Evolutionary conservation across 345 rosid species (phyloP), one percentile per base, ranked within the genome.

Genomic region (Noccaea bulbosa): DNA sequence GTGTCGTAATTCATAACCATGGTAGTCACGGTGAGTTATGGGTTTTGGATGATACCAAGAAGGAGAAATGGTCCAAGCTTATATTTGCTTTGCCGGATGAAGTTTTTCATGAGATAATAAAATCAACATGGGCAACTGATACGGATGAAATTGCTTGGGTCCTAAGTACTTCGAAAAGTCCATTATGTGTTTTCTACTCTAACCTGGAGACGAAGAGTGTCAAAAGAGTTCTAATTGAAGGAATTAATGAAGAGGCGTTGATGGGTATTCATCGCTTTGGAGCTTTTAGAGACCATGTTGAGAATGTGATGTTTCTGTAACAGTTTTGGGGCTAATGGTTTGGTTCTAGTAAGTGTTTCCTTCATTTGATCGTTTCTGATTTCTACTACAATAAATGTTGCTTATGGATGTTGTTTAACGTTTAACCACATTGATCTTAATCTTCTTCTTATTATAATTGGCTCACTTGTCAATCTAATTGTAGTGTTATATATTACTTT

Each of bases 251-350:
- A 0, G 50, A 38, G 20, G 1, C 50, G 50, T n/a, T 5, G 22
- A 12, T 20, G 8, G 22, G 22, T 20, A 6, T 3, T 3, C 4
- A 37, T 49, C 35, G 5, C 30, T 11, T 17, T 48, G 4, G 1
- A 6, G 27, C 3, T 61, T 66, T 66, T 8, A 52, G 7, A 56
- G 5, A 52, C n/a, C 30, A 39, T 66, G 50, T 52, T 15, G 70
- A 40, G 50, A 66, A 66, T 67, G 20, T 67, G 61, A 67, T 52
- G 71, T 2, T 67, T 41, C 16, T 67, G 32, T 7, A 27, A 50
- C 22, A 65, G 50, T 44, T 22, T 14, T 6, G 14, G 2, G 24
- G 61, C 15, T 51, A 11, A 54, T 53, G 11, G 56, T 35, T 43
- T 27, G 38, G 9, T 60, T 24, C 3, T 24, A 17, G 20, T 17